Conservation (phyloP, 371 early-diverging fungal species). For the Funneliformis caledonium region DNA sequence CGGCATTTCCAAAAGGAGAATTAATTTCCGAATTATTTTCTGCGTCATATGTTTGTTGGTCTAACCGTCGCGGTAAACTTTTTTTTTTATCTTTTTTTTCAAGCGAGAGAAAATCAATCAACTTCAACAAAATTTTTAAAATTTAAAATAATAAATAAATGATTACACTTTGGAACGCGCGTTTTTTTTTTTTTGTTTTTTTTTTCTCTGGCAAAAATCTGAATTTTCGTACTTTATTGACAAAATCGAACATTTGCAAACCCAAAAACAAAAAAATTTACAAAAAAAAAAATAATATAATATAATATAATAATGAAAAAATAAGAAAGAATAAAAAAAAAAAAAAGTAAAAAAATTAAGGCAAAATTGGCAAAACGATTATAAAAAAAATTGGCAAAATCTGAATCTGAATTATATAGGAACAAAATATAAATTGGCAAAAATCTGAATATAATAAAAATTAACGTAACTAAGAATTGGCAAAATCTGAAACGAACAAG, state of each 20-base stretch:
- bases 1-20: too few species aligned
- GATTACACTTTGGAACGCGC: too few species aligned
- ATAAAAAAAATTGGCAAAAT: background rate
- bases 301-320: background rate
- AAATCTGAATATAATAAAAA: constrained; percentile 12
- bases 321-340: background rate
- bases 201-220: constrained; percentile 25
- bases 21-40: too few species aligned
- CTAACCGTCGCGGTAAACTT: too few species aligned
- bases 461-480: background rate
- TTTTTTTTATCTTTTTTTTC: too few species aligned
- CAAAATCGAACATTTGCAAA: background rate
- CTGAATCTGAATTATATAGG: constrained; percentile 16
- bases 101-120: too few species aligned
- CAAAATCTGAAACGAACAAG: constrained; percentile 13
- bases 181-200: too few species aligned
- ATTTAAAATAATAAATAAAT: too few species aligned
- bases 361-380: constrained; percentile 14
- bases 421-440: constrained; percentile 13
- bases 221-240: constrained; percentile 8
- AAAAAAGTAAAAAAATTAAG: background rate
- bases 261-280: background rate
- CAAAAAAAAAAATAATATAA: background rate
- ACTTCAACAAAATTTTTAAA: too few species aligned
- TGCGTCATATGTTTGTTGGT: too few species aligned